Evolutionary conservation across 2,329 filamentous ascomycete genomes (phyloP), one percentile per base, ranked within the genome.

Genomic region (Aspergillus spinulosporus): DNA sequence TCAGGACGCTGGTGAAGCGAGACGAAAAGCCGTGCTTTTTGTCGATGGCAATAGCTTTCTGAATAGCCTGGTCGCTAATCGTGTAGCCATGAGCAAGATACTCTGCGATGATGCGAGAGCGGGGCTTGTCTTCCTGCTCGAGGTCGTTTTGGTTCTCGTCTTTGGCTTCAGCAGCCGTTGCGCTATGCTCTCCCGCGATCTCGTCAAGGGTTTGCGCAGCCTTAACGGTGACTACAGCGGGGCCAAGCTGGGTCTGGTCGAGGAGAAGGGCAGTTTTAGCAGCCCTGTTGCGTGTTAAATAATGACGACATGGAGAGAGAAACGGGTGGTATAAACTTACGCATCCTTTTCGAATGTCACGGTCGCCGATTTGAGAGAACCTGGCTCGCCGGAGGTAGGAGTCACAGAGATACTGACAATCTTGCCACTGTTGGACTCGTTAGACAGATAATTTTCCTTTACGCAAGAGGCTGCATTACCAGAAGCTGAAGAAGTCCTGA

Each of bases 321-420:
- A 55, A 54, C 46, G 57, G 53, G 66, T 62, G 64, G 68, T 65
- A 65, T 66, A 63, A 56, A 65, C 77, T 72, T 71, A 80, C 77
- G 93, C 95, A 74, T 93, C 87, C 81, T 97, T 97, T 78, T 97
- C 94, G 71, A 99, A 99, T 51, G 87, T 92, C 61, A 99, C 92
- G n/a, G 88, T 89, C 56, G 94, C 94, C 49, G 87, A 87, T 78
- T 97, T 91, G 64, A 84, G 81, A 64, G 87, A 83, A 68, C 85
- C 85, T 52, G 77, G 58, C 39, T 76, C 76, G 42, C 73, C 73
- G 28, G 79, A 80, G 39, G 75, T 80, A 49, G 86, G 77, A 29
- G 86, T 90, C 69, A 97, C 84, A 57, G 90, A 87, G 73, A 99
- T 83, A 66, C 84, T 83, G 64, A 85, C 87, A 74, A 99, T 96